Evolutionary conservation across 2,329 filamentous ascomycete species (phyloP).

Genomic region (Pseudogymnoascus sp.): DNA sequence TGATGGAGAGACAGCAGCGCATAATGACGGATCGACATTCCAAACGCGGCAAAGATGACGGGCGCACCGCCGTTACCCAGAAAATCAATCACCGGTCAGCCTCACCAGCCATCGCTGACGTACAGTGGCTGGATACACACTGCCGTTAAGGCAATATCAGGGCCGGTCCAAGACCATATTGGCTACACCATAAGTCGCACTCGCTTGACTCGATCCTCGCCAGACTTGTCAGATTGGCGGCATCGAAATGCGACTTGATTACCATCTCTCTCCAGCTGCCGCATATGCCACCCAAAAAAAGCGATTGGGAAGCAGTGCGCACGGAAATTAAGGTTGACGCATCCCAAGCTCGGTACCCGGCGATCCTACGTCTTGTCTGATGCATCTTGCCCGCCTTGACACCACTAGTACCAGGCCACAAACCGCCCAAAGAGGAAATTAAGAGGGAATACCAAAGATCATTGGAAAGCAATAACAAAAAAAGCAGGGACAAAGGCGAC

Average conservation of each 20-base stretch:
- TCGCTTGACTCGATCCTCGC: slow-evolving; percentile 1
- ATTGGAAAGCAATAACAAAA: background rate
- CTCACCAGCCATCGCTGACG: background rate
- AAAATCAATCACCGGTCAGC: background rate
- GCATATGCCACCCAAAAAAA: background rate
- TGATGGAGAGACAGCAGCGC: background rate
- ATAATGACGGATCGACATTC: background rate
- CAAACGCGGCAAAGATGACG: background rate
- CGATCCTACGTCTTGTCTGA: background rate
- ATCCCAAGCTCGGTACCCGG: background rate
- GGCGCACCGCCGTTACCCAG: background rate
- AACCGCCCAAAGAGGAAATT: slow-evolving; percentile 7
- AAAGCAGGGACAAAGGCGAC: background rate
- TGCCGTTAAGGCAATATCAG: background rate
- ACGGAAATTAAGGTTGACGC: slow-evolving; percentile 1
- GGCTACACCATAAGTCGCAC: slow-evolving; percentile 5
- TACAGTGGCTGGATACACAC: background rate
- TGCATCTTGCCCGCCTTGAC: background rate
- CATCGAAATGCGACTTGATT: background rate
- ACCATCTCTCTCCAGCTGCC: background rate
- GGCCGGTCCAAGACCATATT: background rate
- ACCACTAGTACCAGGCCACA: background rate
- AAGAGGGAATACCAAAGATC: background rate
- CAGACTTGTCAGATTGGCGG: slow-evolving; percentile 1
- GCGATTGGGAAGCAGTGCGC: background rate